phyloP scores from a whole-genome alignment of 164 flowering plant species.

The Sextonia rubra region DNA sequence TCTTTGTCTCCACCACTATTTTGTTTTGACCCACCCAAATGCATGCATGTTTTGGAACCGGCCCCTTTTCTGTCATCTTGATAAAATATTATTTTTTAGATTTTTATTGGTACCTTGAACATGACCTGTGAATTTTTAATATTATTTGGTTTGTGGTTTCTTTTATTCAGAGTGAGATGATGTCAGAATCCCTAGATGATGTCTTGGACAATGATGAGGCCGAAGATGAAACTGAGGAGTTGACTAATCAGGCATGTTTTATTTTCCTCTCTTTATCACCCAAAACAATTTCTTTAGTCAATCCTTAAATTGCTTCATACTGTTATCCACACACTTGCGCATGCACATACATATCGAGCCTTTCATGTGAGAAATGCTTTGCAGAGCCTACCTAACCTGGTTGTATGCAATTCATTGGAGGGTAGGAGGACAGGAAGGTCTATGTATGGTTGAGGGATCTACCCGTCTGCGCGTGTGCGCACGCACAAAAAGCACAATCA shows the following conservation, averaged over 20 bases:
- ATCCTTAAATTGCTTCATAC: not conserved
- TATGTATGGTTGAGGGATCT: too few species aligned
- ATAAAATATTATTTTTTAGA: not conserved
- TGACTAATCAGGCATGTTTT: conserved; percentile 73
- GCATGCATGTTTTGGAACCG: not conserved
- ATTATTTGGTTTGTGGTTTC: conserved; percentile 2
- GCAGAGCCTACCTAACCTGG: too few species aligned
- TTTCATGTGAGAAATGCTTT: too few species aligned
- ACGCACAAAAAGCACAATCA: too few species aligned
- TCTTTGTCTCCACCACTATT: too few species aligned
- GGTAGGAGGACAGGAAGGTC: too few species aligned
- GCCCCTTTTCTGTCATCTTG: not conserved
- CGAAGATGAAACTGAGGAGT: conserved; percentile 94
- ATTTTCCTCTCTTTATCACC: conserved; percentile 5
- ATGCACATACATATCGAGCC: too few species aligned
- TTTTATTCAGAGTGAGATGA: conserved; percentile 83
- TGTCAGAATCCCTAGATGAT: conserved; percentile 96
- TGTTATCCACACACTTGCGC: too few species aligned
- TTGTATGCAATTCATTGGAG: too few species aligned
- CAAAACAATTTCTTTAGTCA: not conserved
- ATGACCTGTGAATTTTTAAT: too few species aligned
- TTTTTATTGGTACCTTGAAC: not conserved
- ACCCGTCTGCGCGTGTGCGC: too few species aligned
- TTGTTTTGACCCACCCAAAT: not conserved
- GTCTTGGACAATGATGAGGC: conserved; percentile 89